Base-by-base conservation (phyloP, 768 basidiomycete genomes). In the Pseudohyphozyma bogoriensis region DNA sequence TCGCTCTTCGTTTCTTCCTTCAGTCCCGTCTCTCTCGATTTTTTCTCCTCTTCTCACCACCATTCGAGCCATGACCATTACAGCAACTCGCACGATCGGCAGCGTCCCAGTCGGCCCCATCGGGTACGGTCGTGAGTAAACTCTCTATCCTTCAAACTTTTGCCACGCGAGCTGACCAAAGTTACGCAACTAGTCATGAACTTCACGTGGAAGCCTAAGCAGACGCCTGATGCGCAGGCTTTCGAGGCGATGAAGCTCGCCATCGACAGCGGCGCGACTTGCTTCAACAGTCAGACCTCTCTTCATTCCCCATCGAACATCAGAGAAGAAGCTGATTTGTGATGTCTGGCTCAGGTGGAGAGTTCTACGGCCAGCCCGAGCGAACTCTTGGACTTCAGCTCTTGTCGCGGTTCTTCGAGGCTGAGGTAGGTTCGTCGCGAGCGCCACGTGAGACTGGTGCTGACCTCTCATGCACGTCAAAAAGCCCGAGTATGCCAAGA, bases 161-260 rank as follows among this genome's bases (percentile, higher is more conserved):
- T 42, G 22, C 7, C 24, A 28, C 12, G 18, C 18, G 56, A 35
- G 26, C 51, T 35, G 32, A 22, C 12, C 16, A 47, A 68, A 10
- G 24, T 8, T 28, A 9, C 32, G 32, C 50, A 51, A 4, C 20
- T 39, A 22, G 45, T 46, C 12, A 46, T 47, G 55, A 46, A 47
- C 24, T 44, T 56, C n/a, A 44, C 44, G 11, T 80, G 78, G 82
- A 78, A 67, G 20, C 74, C 78, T 13, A 72, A 68, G n/a, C 52
- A 67, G 56, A 70, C 63, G 1, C 73, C 80, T 2, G 83, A 85
- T 58, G 82, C 82, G 55, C 77, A 81, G 36, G 79, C 79, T 12
- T 84, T 86, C 62, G 80, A 78, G 26, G 75, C 81, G 2, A 83
- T 85, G 74, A 81, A 80, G 69, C 78, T 77, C 15, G 55, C 64